These are phyloP conservation scores for Beauveria australis DNA, from an alignment of 2,329 filamentous ascomycete species.

Conservation along the genomic window DNA sequence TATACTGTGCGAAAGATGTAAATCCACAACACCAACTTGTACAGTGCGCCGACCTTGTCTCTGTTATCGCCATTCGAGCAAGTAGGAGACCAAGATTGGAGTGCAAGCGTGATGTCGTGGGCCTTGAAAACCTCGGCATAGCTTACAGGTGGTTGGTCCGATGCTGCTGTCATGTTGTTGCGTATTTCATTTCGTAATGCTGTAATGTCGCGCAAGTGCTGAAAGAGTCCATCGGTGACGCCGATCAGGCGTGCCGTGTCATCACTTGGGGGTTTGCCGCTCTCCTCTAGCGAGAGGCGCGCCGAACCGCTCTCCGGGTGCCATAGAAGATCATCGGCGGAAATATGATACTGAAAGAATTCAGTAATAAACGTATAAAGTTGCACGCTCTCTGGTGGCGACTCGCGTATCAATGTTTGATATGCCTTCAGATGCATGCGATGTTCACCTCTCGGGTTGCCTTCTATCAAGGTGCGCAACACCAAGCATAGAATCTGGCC, in stretches of 20 bases:
- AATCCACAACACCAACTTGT: conserved; percentile 60
- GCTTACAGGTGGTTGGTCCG: conserved; percentile 57
- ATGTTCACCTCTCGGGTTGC: conserved; percentile 57
- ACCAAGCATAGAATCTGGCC: conserved; percentile 56
- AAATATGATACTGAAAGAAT: conserved; percentile 80
- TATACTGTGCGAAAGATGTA: conserved; percentile 56
- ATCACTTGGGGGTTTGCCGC: conserved; percentile 24
- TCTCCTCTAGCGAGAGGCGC: conserved; percentile 32
- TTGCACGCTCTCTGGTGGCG: conserved; percentile 53
- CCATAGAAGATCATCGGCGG: conserved; percentile 53
- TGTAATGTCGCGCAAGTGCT: conserved; percentile 70
- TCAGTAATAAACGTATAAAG: conserved; percentile 60
- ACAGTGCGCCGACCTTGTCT: conserved; percentile 47
- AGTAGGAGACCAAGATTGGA: conserved; percentile 64
- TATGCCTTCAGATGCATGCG: conserved; percentile 73
- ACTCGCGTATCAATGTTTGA: conserved; percentile 58
- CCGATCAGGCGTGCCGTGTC: conserved; percentile 58
- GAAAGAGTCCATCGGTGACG: conserved; percentile 74
- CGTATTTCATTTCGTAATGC: conserved; percentile 68
- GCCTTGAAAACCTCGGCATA: conserved; percentile 66
- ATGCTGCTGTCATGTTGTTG: conserved; percentile 49
- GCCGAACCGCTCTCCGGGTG: conserved; percentile 31
- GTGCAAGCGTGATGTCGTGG: conserved; percentile 64
- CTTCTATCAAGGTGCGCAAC: conserved; percentile 49
- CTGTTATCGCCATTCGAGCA: conserved; percentile 52